Percentiles rank a stretch among this genome's conserved stretches.
phyloP scores from a whole-genome alignment of 805 yeast species.

The Cyberlindnera maritima region DNA sequence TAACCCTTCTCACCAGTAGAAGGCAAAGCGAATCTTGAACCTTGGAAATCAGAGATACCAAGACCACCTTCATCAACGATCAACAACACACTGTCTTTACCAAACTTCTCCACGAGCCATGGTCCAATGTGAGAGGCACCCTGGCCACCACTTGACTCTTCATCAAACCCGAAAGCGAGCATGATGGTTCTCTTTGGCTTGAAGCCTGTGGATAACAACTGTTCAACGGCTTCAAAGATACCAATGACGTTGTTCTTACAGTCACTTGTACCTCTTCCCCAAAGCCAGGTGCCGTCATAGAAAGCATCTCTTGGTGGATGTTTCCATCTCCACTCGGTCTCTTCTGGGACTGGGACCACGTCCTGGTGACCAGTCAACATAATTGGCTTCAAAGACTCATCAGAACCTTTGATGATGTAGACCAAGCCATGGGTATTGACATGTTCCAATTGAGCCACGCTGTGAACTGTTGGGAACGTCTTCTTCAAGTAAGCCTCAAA shows the following conservation, averaged over 20 bases:
- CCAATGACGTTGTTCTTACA: conserved; percentile 69
- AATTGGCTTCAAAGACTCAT: conserved; percentile 54
- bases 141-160: conserved; percentile 52
- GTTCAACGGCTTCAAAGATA: conserved; percentile 64
- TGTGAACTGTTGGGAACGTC: conserved; percentile 14
- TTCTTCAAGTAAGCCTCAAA: conserved; percentile 10
- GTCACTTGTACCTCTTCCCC: conserved; percentile 80
- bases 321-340: conserved; percentile 58
- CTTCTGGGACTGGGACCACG: conserved; percentile 74
- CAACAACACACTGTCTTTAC: conserved; percentile 55
- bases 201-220: conserved; percentile 47
- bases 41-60: conserved; percentile 20
- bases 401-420: conserved; percentile 40
- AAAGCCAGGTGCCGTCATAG: conserved; percentile 60
- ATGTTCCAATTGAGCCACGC: conserved; percentile 7
- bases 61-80: conserved; percentile 70
- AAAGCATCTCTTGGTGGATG: conserved; percentile 65
- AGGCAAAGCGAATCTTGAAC: conserved; percentile 47
- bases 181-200: conserved; percentile 61
- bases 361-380: conserved; percentile 81
- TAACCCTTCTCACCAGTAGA: conserved; percentile 64
- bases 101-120: conserved; percentile 51
- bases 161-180: conserved; percentile 75
- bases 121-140: conserved; percentile 47
- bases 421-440: conserved; percentile 16